Conservation (phyloP, 1,284 basidiomycete genomes). For the Somion occarium region DNA sequence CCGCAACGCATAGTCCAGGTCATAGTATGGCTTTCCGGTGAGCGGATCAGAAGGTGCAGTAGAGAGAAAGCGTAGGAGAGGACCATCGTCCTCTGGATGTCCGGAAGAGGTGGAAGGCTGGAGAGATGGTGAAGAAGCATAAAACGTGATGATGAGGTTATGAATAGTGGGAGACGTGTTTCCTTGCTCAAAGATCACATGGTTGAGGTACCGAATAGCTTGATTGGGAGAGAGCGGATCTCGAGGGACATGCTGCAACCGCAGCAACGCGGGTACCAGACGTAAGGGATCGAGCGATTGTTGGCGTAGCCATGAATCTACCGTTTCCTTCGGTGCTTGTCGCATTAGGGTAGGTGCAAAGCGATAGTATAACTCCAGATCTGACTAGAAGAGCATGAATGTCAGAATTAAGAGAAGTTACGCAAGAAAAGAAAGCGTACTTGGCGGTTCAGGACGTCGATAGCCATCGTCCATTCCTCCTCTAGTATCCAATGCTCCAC, state of each 20-base stretch:
- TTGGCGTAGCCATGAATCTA: constrained; percentile 90
- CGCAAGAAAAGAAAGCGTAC: constrained; percentile 35
- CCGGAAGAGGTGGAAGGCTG: constrained; percentile 25
- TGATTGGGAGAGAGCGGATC: constrained; percentile 77
- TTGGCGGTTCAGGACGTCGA: constrained; percentile 85
- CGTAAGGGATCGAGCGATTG: constrained; percentile 75
- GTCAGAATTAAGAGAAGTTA: background rate
- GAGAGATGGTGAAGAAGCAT: constrained; percentile 49
- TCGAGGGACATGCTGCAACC: constrained; percentile 66
- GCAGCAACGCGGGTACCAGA: constrained; percentile 87
- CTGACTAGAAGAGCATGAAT: constrained; percentile 41
- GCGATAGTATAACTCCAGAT: constrained; percentile 90
- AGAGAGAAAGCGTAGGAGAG: constrained; percentile 84
- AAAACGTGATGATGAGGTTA: constrained; percentile 90
- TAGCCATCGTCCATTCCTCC: constrained; percentile 89
- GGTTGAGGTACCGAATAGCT: constrained; percentile 83
- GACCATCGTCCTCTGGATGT: constrained; percentile 62
- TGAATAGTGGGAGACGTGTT: constrained; percentile 87
- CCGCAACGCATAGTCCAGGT: constrained; percentile 94
- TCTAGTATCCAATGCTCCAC: constrained; percentile 92
- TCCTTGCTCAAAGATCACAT: constrained; percentile 76
- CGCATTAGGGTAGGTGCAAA: constrained; percentile 88
- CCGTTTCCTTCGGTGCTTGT: constrained; percentile 82
- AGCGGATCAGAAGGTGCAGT: constrained; percentile 79
- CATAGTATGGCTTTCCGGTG: constrained; percentile 88